Evolutionary conservation across 2,329 filamentous ascomycete species (phyloP).

Genomic region (Orbilia javanica): DNA sequence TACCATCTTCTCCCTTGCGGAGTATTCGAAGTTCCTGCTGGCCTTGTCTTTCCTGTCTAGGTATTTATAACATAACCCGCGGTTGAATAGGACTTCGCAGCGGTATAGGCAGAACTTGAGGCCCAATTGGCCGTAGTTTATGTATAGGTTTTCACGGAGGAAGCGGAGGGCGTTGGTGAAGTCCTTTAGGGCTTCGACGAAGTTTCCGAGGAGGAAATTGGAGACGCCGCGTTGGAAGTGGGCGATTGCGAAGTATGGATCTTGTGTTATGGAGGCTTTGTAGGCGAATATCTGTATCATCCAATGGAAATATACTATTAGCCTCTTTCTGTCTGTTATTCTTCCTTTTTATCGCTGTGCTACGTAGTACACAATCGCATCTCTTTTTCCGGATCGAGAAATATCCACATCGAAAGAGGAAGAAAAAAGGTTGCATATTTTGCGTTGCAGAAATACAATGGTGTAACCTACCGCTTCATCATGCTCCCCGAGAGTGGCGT

Average conservation of each 20-base stretch:
- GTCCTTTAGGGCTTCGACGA: conserved; percentile 95
- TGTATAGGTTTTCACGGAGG: conserved; percentile 93
- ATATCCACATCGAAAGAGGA: neutral
- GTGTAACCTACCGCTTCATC: conserved; percentile 82
- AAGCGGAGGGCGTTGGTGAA: conserved; percentile 98
- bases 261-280: conserved; percentile 88
- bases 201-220: conserved; percentile 95
- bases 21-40: conserved; percentile 89
- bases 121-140: conserved; percentile 96
- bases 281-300: conserved; percentile 54
- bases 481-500: conserved; percentile 97
- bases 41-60: conserved; percentile 90
- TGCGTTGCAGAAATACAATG: conserved; percentile 23
- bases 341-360: neutral
- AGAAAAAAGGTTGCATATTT: conserved; percentile 24
- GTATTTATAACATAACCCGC: conserved; percentile 96
- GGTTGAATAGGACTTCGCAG: conserved; percentile 97
- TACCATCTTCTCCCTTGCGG: conserved; percentile 94
- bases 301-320: conserved; percentile 2
- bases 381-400: neutral
- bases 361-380: too few relatives aligned
- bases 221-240: conserved; percentile 99
- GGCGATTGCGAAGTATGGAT: conserved; percentile 95
- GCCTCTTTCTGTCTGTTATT: neutral
- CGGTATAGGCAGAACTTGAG: conserved; percentile 96